Conservation (phyloP, 257 asterid genomes). For the Eucommia ulmoides region DNA sequence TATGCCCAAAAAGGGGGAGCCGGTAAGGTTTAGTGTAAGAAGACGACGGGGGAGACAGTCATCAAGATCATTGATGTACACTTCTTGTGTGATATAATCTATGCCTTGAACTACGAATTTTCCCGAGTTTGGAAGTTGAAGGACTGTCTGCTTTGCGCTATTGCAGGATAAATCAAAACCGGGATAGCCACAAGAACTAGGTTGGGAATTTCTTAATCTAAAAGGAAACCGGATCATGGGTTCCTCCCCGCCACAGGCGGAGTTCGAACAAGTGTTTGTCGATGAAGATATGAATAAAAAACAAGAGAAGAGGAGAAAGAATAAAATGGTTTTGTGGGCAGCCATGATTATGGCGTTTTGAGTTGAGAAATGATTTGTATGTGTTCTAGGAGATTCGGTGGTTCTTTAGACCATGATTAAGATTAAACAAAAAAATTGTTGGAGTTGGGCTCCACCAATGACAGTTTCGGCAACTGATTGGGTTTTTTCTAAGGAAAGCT, state of each 20-base stretch:
- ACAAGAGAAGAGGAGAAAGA: conserved; percentile 6
- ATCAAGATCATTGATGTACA: conserved; percentile 44
- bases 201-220: conserved; percentile 21
- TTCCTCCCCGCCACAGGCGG: conserved; percentile 18
- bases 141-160: conserved; percentile 18
- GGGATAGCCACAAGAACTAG: conserved; percentile 34
- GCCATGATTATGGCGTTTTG: too few relatives aligned
- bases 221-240: conserved; percentile 53
- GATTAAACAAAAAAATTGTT: too few relatives aligned
- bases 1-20: conserved; percentile 31
- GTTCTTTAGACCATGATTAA: too few relatives aligned
- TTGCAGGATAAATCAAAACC: conserved; percentile 43
- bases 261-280: conserved; percentile 16
- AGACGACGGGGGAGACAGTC: conserved; percentile 46
- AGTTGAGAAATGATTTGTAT: too few relatives aligned
- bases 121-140: conserved; percentile 25
- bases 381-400: too few relatives aligned
- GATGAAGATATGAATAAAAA: conserved; percentile 6
- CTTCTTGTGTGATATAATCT: conserved; percentile 27
- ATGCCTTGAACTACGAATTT: conserved; percentile 25
- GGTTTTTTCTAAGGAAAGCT: too few relatives aligned
- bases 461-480: too few relatives aligned
- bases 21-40: conserved; percentile 31
- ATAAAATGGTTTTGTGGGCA: conserved; percentile 1
- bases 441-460: too few relatives aligned